Evolutionary conservation across 2,329 filamentous ascomycete genomes (phyloP).

Genomic region (Rhinocladiella mackenziei): DNA sequence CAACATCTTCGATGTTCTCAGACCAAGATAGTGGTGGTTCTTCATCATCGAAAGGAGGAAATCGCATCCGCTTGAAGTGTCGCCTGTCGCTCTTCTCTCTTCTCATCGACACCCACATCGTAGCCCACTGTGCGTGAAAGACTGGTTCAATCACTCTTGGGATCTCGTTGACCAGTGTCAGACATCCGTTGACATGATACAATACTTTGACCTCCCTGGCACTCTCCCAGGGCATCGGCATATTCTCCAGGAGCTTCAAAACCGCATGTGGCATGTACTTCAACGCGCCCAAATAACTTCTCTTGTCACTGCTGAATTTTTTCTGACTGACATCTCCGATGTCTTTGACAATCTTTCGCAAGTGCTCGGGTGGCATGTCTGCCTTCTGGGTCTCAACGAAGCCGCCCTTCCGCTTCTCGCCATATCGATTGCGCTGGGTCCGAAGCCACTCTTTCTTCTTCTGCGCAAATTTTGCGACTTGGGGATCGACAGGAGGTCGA

Average conservation of each 20-base stretch:
- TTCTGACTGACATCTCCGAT: slow-evolving; percentile 99
- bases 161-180: slow-evolving; percentile 94
- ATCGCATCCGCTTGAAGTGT: slow-evolving; percentile 98
- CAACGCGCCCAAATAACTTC: slow-evolving; percentile 91
- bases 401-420: slow-evolving; percentile 92
- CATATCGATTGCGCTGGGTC: slow-evolving; percentile 83
- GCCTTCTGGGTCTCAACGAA: slow-evolving; percentile 98
- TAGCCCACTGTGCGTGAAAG: slow-evolving; percentile 97
- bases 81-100: slow-evolving; percentile 94
- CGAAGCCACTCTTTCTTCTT: slow-evolving; percentile 99
- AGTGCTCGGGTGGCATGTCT: slow-evolving; percentile 96
- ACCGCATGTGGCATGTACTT: slow-evolving; percentile 99
- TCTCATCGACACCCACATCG: slow-evolving; percentile 99
- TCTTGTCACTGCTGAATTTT: slow-evolving; percentile 98
- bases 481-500: slow-evolving; percentile 72
- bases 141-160: slow-evolving; percentile 96
- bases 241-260: slow-evolving; percentile 94
- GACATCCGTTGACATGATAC: slow-evolving; percentile 95
- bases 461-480: slow-evolving; percentile 89
- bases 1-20: slow-evolving; percentile 97
- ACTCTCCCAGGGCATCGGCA: slow-evolving; percentile 99
- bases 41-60: slow-evolving; percentile 97
- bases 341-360: slow-evolving; percentile 96
- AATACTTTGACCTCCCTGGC: slow-evolving; percentile 94
- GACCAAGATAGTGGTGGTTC: slow-evolving; percentile 97